Evolutionary conservation across 176 grass and related monocot genomes (phyloP), one percentile per base, ranked within the genome.

Genomic region (Carex kokanica): DNA sequence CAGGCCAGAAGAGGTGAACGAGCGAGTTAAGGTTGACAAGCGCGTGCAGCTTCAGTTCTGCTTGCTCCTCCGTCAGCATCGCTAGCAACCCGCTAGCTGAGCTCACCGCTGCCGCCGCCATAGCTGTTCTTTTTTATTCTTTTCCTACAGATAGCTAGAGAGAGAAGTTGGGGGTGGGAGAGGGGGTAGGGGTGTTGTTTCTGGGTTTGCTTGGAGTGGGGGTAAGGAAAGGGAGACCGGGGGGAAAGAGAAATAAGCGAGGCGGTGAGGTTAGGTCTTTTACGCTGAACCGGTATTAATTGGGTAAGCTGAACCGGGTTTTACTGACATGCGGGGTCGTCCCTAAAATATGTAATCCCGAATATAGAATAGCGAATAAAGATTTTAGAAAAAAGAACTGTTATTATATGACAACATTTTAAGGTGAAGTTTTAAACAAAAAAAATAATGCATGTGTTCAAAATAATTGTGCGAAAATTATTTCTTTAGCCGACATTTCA

Each of bases 1-100:
- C 97, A n/a, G 91, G 91, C 91, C 93, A 99, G 88, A 94, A 94
- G 89, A 95, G 97, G 80, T 93, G 97, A 77, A 96, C 97, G 62
- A 93, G 85, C 58, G 89, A 93, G 88, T 96, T 93, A 52, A 99
- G 97, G 63, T 89, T 99, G 13, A 83, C 80, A 53, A 99, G 90
- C 21, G 97, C 97, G 85, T 95, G 93, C 60, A 92, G 80, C 93
- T 99, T 99, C 36, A 99, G 89, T 67, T 91, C 93, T 25, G 94
- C 86, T 57, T 91, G 88, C 75, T 91, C 89, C 88, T 99, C 97
- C 41, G 91, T 87, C 52, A 99, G 86, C 93, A 99, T 99, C 54
- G 97, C 97, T 2, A 99, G 87, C 57, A 99, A 86, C 60, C 97
- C 97, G 55, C 97, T 93, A 8, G 97, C 97, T 0, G 97, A 99